These are phyloP conservation scores for Adansonia madagascariensis DNA, from an alignment of 441 rosid genomes.

Conservation along the genomic window DNA sequence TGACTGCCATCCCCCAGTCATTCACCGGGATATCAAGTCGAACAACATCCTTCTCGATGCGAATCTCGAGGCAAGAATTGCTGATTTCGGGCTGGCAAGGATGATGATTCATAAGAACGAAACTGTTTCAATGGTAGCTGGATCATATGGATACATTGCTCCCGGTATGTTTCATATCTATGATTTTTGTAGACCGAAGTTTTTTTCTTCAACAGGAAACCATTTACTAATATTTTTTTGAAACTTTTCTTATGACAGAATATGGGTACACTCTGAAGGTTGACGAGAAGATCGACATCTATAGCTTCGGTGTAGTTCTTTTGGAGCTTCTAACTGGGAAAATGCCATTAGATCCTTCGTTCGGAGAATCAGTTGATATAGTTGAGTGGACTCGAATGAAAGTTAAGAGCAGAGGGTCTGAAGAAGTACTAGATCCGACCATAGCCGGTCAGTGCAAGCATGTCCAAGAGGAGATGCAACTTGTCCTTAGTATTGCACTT, in stretches of 20 bases:
- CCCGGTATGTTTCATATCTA: conserved; percentile 46
- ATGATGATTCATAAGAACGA: conserved; percentile 73
- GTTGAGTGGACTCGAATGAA: conserved; percentile 74
- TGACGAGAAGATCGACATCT: conserved; percentile 90
- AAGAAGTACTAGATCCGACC: conserved; percentile 65
- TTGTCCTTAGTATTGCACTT: conserved; percentile 74
- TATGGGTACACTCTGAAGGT: conserved; percentile 91
- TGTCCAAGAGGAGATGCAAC: conserved; percentile 86
- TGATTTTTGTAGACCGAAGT: not conserved
- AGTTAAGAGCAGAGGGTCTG: conserved; percentile 52
- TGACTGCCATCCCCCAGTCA: conserved; percentile 71
- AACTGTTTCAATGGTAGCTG: conserved; percentile 81
- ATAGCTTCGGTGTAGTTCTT: conserved; percentile 83
- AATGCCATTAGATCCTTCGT: conserved; percentile 79
- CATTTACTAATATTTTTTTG: not conserved
- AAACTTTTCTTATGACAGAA: conserved; percentile 44
- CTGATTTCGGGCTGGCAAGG: conserved; percentile 86
- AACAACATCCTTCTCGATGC: conserved; percentile 72
- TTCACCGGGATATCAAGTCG: conserved; percentile 84
- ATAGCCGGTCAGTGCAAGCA: conserved; percentile 80
- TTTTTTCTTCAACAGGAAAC: not conserved
- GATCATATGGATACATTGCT: conserved; percentile 82
- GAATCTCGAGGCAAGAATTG: conserved; percentile 68
- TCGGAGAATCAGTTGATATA: conserved; percentile 72
- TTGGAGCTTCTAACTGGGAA: conserved; percentile 82